These are phyloP conservation scores for Datura wrightii DNA, from an alignment of 257 asterid species.

Conservation along the genomic window DNA sequence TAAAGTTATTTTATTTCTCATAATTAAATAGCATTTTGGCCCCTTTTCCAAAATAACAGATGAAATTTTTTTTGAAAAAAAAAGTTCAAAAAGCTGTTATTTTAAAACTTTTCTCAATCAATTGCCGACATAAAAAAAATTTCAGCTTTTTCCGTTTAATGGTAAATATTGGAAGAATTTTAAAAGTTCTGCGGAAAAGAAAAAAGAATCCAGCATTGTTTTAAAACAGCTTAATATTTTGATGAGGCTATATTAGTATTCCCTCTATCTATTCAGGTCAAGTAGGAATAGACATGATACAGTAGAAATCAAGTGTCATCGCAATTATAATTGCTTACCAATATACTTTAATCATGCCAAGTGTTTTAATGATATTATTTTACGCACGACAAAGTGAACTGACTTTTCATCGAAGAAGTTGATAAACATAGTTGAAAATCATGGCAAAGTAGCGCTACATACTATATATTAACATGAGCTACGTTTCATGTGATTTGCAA, in stretches of 20 bases:
- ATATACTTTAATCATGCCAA: too few species aligned
- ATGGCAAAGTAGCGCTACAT: not conserved
- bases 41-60: too few species aligned
- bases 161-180: not conserved
- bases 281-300: too few species aligned
- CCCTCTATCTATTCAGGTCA: too few species aligned
- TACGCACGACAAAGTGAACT: not conserved
- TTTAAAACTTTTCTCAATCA: not conserved
- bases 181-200: not conserved
- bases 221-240: too few species aligned
- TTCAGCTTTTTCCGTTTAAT: not conserved
- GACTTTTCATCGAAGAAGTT: not conserved
- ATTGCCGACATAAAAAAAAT: not conserved
- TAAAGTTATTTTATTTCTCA: too few species aligned
- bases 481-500: slow-evolving; percentile 8
- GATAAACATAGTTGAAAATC: not conserved
- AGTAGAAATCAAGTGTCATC: too few species aligned
- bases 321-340: not conserved
- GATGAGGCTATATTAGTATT: too few species aligned
- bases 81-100: not conserved
- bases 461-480: not conserved
- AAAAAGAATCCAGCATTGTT: too few species aligned
- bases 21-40: too few species aligned
- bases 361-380: not conserved
- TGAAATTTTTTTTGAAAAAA: too few species aligned